Percentiles rank a stretch among this genome's conserved stretches.
Conservation (phyloP, 2,329 filamentous ascomycete species). For the Tolypocladium cylindrosporum region DNA sequence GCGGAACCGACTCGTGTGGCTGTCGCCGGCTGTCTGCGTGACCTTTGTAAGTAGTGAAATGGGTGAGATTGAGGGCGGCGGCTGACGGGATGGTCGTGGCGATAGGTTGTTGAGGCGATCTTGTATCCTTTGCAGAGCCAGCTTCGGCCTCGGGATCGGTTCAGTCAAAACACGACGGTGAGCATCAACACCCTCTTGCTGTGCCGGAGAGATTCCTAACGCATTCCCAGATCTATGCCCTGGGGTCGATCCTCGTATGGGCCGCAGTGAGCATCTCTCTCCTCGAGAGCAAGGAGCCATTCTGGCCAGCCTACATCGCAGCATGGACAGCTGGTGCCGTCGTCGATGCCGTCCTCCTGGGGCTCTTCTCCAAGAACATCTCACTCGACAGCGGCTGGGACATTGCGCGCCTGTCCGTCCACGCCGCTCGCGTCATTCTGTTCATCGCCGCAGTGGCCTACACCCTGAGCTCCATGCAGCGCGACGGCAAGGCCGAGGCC, state of each 20-base stretch:
- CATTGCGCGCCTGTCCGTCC: not conserved
- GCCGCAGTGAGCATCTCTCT: slow-evolving; percentile 4
- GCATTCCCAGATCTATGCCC: not conserved
- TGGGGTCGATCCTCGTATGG: slow-evolving; percentile 5
- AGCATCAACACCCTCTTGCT: not conserved
- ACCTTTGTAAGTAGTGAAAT: not conserved
- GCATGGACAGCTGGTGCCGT: slow-evolving; percentile 3
- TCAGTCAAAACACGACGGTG: not conserved
- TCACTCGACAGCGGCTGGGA: not conserved
- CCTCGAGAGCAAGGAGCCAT: slow-evolving; percentile 2
- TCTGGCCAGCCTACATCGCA: slow-evolving; percentile 5
- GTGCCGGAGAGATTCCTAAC: not conserved
- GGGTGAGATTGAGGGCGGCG: too few relatives aligned
- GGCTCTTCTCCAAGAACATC: not conserved
- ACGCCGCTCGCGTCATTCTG: not conserved
- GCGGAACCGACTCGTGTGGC: not conserved
- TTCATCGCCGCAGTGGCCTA: not conserved
- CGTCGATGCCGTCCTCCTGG: slow-evolving; percentile 1
- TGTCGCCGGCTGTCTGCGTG: not conserved
- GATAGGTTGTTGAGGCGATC: not conserved
- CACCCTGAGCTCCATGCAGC: not conserved
- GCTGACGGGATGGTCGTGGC: not conserved
- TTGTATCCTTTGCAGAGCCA: not conserved
- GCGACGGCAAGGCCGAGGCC: not conserved
- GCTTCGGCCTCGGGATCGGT: not conserved